Evolutionary conservation across 768 basidiomycete species (phyloP).

Genomic region (Tephrocybe sp.): DNA sequence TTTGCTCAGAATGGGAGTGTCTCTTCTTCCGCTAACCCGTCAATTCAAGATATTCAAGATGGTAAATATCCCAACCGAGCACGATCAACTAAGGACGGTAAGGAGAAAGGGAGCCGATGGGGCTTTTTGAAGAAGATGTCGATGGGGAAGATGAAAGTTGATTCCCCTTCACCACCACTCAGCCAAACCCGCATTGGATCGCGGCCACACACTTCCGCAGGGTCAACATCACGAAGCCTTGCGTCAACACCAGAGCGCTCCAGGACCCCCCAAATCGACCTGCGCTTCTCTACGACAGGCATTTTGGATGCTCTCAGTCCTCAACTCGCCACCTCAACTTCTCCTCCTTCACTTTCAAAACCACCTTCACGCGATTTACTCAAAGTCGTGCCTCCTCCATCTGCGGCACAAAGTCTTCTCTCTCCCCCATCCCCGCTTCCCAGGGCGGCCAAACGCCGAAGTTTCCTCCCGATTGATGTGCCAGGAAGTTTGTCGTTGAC

Average conservation of each 20-base stretch:
- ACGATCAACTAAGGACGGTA: slow-evolving; percentile 32
- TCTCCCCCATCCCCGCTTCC: slow-evolving; percentile 40
- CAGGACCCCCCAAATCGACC: slow-evolving; percentile 59
- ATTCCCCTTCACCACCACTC: slow-evolving; percentile 45
- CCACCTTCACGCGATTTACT: slow-evolving; percentile 26
- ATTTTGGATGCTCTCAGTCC: slow-evolving; percentile 47
- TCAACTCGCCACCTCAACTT: slow-evolving; percentile 26
- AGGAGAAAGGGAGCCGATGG: slow-evolving; percentile 79
- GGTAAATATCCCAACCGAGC: slow-evolving; percentile 19
- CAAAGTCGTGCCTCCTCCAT: slow-evolving; percentile 18
- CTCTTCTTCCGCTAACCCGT: slow-evolving; percentile 15
- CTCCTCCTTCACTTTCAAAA: slow-evolving; percentile 21
- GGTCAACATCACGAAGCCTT: slow-evolving; percentile 22
- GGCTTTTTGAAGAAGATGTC: slow-evolving; percentile 99
- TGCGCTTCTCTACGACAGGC: slow-evolving; percentile 72
- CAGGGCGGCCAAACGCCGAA: slow-evolving; percentile 70
- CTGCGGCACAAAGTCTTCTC: slow-evolving; percentile 33
- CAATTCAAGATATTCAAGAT: slow-evolving; percentile 16
- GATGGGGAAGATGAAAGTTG: slow-evolving; percentile 86
- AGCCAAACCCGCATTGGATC: slow-evolving; percentile 28
- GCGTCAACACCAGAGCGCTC: slow-evolving; percentile 29
- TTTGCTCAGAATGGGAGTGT: slow-evolving; percentile 8
- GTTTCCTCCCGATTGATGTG: slow-evolving; percentile 84
- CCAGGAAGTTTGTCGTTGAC: slow-evolving; percentile 49
- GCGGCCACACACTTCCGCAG: slow-evolving; percentile 29